Conservation (phyloP, 2,329 filamentous ascomycete genomes). For the Endoconidiophora laricicola region DNA sequence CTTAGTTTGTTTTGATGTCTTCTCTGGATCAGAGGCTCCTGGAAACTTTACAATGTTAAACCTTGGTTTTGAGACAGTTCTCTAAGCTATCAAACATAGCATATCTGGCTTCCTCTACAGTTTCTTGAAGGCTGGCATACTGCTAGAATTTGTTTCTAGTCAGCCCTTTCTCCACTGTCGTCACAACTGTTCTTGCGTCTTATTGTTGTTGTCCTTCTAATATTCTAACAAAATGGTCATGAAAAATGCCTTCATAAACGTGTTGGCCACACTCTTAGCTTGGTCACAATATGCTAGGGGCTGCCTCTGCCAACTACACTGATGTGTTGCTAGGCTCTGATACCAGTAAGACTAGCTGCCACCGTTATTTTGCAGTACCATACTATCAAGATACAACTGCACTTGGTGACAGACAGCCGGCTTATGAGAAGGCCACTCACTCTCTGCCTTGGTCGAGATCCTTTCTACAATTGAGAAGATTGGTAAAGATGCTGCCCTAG, state of each 20-base stretch:
- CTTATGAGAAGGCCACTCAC: slow-evolving; percentile 46
- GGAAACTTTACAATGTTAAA: too few species aligned
- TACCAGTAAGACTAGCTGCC: slow-evolving; percentile 10
- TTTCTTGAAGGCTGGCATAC: too few species aligned
- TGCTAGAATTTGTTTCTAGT: too few species aligned
- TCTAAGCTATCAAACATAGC: too few species aligned
- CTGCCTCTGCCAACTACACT: slow-evolving; percentile 15
- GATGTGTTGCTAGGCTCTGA: slow-evolving; percentile 14
- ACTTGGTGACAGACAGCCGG: slow-evolving; percentile 40
- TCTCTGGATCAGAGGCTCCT: too few species aligned
- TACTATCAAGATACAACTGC: slow-evolving; percentile 11
- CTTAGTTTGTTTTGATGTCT: too few species aligned
- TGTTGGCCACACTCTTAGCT: slow-evolving; percentile 12
- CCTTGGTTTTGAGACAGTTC: too few species aligned
- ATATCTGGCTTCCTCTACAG: too few species aligned
- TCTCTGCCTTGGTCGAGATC: slow-evolving; percentile 42
- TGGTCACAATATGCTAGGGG: slow-evolving; percentile 10
- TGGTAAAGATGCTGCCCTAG: slow-evolving; percentile 57
- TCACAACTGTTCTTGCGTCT: not conserved
- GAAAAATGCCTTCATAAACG: slow-evolving; percentile 4
- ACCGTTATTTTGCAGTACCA: not conserved
- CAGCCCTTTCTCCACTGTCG: not conserved
- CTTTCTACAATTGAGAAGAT: slow-evolving; percentile 65
- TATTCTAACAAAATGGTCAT: slow-evolving; percentile 3
- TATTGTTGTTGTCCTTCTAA: not conserved